phyloP scores from a whole-genome alignment of 305 asterid species.

The Fraxinus velutina region DNA sequence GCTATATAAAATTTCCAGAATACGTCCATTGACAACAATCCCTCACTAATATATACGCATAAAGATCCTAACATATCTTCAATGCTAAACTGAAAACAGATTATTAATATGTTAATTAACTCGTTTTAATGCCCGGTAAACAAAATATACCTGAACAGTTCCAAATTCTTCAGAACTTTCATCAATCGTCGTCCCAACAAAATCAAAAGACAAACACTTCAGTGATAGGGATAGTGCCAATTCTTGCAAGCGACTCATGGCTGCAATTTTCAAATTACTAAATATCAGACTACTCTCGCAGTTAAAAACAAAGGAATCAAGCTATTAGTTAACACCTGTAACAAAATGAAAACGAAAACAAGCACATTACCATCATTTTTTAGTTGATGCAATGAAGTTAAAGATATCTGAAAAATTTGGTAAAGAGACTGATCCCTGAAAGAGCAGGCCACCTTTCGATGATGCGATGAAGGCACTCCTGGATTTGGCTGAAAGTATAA shows the following conservation, averaged over 20 bases:
- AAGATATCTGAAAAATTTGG: constrained; percentile 91
- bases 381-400: constrained; percentile 77
- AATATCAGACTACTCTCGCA: constrained; percentile 16
- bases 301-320: neutral
- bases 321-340: constrained; percentile 17
- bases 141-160: constrained; percentile 73
- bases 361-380: constrained; percentile 74
- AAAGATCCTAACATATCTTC: neutral
- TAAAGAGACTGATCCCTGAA: constrained; percentile 87
- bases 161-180: constrained; percentile 99
- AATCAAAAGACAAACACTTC: constrained; percentile 90
- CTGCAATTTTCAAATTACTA: constrained; percentile 40
- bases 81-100: neutral
- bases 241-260: constrained; percentile 73
- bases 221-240: constrained; percentile 79
- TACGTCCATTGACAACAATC: constrained; percentile 11
- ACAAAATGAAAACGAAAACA: constrained; percentile 10
- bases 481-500: constrained; percentile 68
- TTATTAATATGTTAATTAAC: neutral
- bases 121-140: neutral
- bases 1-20: constrained; percentile 22
- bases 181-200: constrained; percentile 90
- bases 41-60: neutral
- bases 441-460: constrained; percentile 88
- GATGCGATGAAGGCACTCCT: constrained; percentile 89